Evolutionary conservation across 352 stramenopile genomes (phyloP), one percentile per base, ranked within the genome.

Genomic region (Thalassiosira hispida): DNA sequence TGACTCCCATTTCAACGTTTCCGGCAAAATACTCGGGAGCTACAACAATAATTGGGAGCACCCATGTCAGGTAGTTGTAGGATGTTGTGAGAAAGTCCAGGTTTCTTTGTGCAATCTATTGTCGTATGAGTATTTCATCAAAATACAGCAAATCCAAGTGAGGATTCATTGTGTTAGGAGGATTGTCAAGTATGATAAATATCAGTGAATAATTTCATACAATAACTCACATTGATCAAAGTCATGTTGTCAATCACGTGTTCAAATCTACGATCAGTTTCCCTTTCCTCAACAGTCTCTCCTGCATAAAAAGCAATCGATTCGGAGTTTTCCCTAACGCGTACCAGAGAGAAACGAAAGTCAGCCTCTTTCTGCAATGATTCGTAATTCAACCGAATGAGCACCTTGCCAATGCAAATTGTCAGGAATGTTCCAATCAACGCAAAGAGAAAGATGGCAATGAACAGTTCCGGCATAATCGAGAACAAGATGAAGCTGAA

Each of bases 251-350:
- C 62, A 38, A 86, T 83, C 0, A 94, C 91, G 6, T 61, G 46
- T 9, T 78, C 73, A 40, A 96, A 86, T 51, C 86, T 82, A 3
- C 77, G 49, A 40, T 84, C 40, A 2, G 94, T 84, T 42, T 91
- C 88, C 20, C 75, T 74, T 6, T 84, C 79, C 77, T 97, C 94
- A 8, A 94, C 73, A 22, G 79, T 82, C 77, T 96, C 94, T 23
- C 94, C 93, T 14, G 71, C 85, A 83, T 96, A 96, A 80, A 97
- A 96, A 12, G 93, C 94, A 83, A 97, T 96, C 0, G 74, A 88
- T 83, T 97, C 93, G 1, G 93, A 89, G 82, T 97, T 96, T 71
- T 97, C 94, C 25, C 93, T 73, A 20, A 95, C 31, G 31, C 93
- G 80, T 9, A 96, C 92, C 9, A 97, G 79, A 1, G 82, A 89